These are phyloP conservation scores for Neopestalotiopsis sp. DNA, from an alignment of 2,329 filamentous ascomycete species.

Conservation along the genomic window DNA sequence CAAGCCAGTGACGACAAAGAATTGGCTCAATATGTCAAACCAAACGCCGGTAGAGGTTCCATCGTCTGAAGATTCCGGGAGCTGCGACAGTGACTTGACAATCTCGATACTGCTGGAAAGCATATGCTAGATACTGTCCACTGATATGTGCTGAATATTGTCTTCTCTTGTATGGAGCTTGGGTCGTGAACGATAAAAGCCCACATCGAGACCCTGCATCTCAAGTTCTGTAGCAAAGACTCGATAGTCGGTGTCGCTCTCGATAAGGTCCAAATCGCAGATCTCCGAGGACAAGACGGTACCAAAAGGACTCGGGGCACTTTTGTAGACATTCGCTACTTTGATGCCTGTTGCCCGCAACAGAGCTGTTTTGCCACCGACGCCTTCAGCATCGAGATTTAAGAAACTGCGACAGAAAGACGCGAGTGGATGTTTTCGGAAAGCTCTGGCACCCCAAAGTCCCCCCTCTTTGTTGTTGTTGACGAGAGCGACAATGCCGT, in stretches of 20 bases:
- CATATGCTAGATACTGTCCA: constrained; percentile 86
- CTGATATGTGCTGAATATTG: constrained; percentile 75
- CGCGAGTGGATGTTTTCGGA: constrained; percentile 79
- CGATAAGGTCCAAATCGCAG: constrained; percentile 76
- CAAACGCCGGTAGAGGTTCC: constrained; percentile 68
- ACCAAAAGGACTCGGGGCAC: constrained; percentile 76
- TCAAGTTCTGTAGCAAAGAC: constrained; percentile 78
- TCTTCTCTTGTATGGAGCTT: constrained; percentile 89
- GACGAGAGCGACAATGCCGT: constrained; percentile 79
- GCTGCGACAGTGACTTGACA: constrained; percentile 69
- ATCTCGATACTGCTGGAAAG: constrained; percentile 79
- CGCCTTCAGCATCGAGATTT: constrained; percentile 90
- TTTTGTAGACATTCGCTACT: constrained; percentile 76
- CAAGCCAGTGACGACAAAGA: constrained; percentile 77
- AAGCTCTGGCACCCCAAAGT: constrained; percentile 81
- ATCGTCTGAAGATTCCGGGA: constrained; percentile 67
- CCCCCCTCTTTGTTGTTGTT: constrained; percentile 96
- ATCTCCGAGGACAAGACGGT: constrained; percentile 80
- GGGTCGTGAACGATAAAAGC: constrained; percentile 82
- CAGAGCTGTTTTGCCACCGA: constrained; percentile 81
- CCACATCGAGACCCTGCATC: constrained; percentile 84
- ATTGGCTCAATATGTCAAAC: constrained; percentile 85
- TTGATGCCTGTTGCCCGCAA: constrained; percentile 87
- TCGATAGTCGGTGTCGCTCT: constrained; percentile 85
- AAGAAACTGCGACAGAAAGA: constrained; percentile 82